Evolutionary conservation across 495 filamentous ascomycete genomes (phyloP), one percentile per base, ranked within the genome.

Genomic region (Aspergillus avenaceus): DNA sequence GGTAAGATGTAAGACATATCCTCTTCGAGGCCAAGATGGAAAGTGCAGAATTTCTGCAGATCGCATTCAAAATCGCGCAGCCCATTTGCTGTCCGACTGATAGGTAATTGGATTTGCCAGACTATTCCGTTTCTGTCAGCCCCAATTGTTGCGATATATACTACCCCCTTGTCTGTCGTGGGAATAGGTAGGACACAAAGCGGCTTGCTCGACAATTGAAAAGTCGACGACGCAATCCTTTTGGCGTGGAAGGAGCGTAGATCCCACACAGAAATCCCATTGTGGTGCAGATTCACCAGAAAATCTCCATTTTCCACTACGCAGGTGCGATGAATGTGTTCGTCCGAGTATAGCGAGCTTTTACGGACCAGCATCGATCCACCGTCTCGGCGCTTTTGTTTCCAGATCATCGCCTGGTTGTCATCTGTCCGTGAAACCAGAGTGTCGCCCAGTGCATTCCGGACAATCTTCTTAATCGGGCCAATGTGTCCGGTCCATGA

Each of bases 401-500:
- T 82, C 92, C 92, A 97, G 14, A 96, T 80, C 52, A 91, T 81
- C 22, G 85, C 83, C 66, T 95, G 84, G 55, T 89, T 85, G 21
- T 87, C 73, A 47, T 84, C 76, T 0, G 92, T 95, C 24, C 90
- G 76, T 8, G 92, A 95, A 24, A 95, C 78, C 24, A 96, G 74
- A 11, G 87, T 87, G 51, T 84, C 75, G 5, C 92, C 92, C 56
- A 83, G 84, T 9, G 82, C 84, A 58, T 89, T 95, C 41, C 91
- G 81, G 27, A 93, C 83, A 45, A 97, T 85, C 58, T 92, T 95
- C 53, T 87, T 84, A 54, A 96, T 81, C 0, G 86, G 75, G 11
- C 77, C 78, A 48, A 84, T 87, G 73, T 97, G 92, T 7, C 92
- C 92, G 16, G 90, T 89, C 86, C 90, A 95, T 8, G 84, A 75